These are phyloP conservation scores for Kalmusia sp. DNA, from an alignment of 2,329 filamentous ascomycete genomes.

Conservation along the genomic window DNA sequence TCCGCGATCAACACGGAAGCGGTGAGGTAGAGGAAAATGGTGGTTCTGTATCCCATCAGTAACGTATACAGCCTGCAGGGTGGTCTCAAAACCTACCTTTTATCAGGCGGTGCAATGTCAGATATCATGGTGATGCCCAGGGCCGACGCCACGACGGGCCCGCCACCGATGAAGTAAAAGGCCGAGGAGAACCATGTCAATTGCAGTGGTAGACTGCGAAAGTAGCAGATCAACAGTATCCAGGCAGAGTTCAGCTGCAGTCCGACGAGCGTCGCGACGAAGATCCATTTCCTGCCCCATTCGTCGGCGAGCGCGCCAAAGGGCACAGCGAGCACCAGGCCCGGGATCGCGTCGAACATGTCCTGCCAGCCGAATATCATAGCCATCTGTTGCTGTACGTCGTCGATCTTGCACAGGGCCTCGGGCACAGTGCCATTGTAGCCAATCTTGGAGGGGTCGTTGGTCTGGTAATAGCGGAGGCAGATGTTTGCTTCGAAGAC, in stretches of 20 bases:
- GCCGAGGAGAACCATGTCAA: slow-evolving; percentile 57
- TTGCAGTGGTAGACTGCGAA: slow-evolving; percentile 51
- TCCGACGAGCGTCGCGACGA: slow-evolving; percentile 52
- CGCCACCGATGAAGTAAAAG: slow-evolving; percentile 56
- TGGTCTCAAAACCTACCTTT: slow-evolving; percentile 40
- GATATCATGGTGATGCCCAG: slow-evolving; percentile 60
- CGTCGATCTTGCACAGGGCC: slow-evolving; percentile 57
- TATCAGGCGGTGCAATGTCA: slow-evolving; percentile 56
- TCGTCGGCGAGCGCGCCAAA: slow-evolving; percentile 59
- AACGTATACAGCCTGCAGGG: background rate
- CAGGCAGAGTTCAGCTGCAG: slow-evolving; percentile 44
- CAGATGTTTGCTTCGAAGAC: slow-evolving; percentile 59
- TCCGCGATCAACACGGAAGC: slow-evolving; percentile 43
- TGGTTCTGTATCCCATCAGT: slow-evolving; percentile 15
- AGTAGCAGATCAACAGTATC: slow-evolving; percentile 44
- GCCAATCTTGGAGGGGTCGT: slow-evolving; percentile 53
- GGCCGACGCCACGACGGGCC: slow-evolving; percentile 55
- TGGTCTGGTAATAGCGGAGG: slow-evolving; percentile 50
- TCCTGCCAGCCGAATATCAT: slow-evolving; percentile 59
- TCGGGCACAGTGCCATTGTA: slow-evolving; percentile 53
- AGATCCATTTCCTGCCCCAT: slow-evolving; percentile 54
- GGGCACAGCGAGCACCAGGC: slow-evolving; percentile 56
- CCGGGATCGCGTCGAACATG: slow-evolving; percentile 54
- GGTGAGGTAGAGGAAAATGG: slow-evolving; percentile 36
- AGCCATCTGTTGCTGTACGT: slow-evolving; percentile 57